Evolutionary conservation across 1,284 basidiomycete genomes (phyloP).

Genomic region (Tylopilus sp.): DNA sequence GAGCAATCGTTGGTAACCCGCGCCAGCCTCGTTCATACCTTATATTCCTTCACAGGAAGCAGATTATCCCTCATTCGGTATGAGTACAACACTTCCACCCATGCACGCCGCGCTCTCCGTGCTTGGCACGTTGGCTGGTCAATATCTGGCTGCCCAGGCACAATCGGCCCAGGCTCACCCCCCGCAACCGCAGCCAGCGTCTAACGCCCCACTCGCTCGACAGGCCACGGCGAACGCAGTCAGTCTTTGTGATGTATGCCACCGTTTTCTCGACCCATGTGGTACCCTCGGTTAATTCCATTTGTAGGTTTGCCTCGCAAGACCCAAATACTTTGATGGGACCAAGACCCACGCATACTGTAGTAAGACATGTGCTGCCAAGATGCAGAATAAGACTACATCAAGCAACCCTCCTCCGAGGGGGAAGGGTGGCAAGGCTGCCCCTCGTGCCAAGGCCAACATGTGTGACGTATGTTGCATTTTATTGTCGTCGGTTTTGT

Average conservation of each 20-base stretch:
- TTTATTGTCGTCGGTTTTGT: neutral
- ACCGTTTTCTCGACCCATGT: conserved; percentile 2
- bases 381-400: conserved; percentile 25
- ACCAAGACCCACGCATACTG: conserved; percentile 38
- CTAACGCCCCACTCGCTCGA: conserved; percentile 24
- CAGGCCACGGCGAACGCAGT: conserved; percentile 26
- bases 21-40: conserved; percentile 9
- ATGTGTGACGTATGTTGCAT: conserved; percentile 32
- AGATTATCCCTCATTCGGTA: conserved; percentile 21
- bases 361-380: conserved; percentile 36
- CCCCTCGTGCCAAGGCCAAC: conserved; percentile 23
- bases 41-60: conserved; percentile 9
- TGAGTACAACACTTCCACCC: conserved; percentile 39
- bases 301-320: conserved; percentile 43
- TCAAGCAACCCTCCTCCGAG: conserved; percentile 17
- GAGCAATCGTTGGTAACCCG: conserved; percentile 18
- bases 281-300: conserved; percentile 5
- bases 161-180: conserved; percentile 29
- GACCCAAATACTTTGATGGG: conserved; percentile 47
- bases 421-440: conserved; percentile 23
- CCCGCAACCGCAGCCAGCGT: conserved; percentile 22
- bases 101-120: conserved; percentile 52
- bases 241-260: conserved; percentile 31
- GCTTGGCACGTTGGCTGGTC: conserved; percentile 46
- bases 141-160: conserved; percentile 39